Percentiles rank a stretch among this genome's conserved stretches.
These are phyloP conservation scores for Celoporthe dispersa DNA, from an alignment of 2,329 filamentous ascomycete species.

Conservation along the genomic window DNA sequence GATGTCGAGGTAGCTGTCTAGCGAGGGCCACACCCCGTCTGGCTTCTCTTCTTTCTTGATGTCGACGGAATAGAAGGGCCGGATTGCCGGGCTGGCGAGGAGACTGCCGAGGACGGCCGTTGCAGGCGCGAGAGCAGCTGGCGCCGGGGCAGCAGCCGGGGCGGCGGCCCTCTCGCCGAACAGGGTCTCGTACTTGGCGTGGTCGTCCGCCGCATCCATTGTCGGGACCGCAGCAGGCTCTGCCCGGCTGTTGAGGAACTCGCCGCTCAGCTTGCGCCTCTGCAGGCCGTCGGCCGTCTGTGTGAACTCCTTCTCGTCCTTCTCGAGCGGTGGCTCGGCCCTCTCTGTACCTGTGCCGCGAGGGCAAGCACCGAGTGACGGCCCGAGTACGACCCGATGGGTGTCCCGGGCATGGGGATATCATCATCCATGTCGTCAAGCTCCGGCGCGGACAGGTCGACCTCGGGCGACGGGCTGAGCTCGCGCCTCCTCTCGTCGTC, in stretches of 20 bases:
- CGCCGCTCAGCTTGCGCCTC: constrained; percentile 62
- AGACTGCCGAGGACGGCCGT: constrained; percentile 44
- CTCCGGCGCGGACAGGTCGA: constrained; percentile 86
- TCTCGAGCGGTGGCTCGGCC: constrained; percentile 87
- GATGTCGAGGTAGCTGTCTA: constrained; percentile 57
- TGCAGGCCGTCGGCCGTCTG: constrained; percentile 88
- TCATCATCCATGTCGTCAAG: constrained; percentile 76
- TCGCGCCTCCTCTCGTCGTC: constrained; percentile 68
- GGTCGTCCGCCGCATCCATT: constrained; percentile 45
- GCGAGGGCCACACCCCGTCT: constrained; percentile 47
- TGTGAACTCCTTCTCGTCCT: constrained; percentile 95
- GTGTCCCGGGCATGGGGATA: constrained; percentile 61
- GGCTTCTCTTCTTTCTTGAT: constrained; percentile 47
- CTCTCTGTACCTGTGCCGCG: constrained; percentile 65
- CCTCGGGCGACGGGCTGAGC: constrained; percentile 88
- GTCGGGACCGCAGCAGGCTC: constrained; percentile 41
- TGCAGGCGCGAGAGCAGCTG: neutral
- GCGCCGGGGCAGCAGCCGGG: constrained; percentile 31
- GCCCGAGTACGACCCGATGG: constrained; percentile 66
- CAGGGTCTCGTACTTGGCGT: constrained; percentile 54
- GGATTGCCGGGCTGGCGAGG: constrained; percentile 61
- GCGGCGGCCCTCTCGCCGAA: constrained; percentile 49
- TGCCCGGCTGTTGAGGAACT: constrained; percentile 39
- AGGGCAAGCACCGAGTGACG: constrained; percentile 37
- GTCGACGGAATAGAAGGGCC: constrained; percentile 50